Percentiles rank a stretch among this genome's conserved stretches.
These are phyloP conservation scores for Eutypella sp. DNA, from an alignment of 2,329 filamentous ascomycete species.

Conservation along the genomic window DNA sequence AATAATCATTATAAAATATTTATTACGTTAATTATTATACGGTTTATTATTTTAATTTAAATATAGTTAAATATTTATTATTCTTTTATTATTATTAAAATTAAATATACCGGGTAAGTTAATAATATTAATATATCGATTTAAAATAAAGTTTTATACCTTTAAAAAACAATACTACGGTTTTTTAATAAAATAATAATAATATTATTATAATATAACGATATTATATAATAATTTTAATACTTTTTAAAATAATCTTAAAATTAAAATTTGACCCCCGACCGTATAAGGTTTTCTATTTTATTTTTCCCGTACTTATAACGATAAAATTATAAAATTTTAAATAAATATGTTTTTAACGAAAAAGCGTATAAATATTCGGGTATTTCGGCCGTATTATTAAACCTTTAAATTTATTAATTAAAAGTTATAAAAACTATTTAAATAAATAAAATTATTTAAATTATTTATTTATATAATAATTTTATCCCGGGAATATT, in stretches of 20 bases:
- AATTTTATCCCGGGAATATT: neutral
- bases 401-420: too few relatives aligned
- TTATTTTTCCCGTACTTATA: neutral
- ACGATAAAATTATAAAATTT: neutral
- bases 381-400: too few relatives aligned
- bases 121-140: neutral
- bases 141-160: neutral
- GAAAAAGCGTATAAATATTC: too few relatives aligned
- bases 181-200: neutral
- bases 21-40: neutral
- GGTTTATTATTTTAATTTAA: neutral
- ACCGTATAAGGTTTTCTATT: neutral
- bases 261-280: neutral
- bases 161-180: too few relatives aligned
- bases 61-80: neutral
- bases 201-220: neutral
- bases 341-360: neutral
- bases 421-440: neutral
- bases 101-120: neutral
- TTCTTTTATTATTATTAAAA: neutral
- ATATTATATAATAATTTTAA: neutral
- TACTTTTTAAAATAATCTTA: neutral
- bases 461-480: neutral
- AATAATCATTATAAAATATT: neutral
- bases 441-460: neutral